phyloP scores from a whole-genome alignment of 2,329 filamentous ascomycete species.

The Scleromitrula shiraiana region DNA sequence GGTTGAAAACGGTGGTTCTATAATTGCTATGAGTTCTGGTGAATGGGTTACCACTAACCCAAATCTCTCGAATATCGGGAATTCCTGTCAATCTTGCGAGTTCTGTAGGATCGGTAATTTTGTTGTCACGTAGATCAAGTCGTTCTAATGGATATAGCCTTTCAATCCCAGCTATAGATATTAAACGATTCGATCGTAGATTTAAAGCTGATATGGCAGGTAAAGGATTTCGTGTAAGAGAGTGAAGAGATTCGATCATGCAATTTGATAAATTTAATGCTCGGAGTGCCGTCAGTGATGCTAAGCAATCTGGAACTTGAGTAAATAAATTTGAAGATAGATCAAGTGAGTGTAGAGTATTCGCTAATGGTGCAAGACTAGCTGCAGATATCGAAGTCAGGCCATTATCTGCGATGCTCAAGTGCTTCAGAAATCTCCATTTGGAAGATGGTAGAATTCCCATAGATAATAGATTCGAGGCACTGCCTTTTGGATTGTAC shows the following conservation, averaged over 20 bases:
- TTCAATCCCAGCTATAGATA: constrained; percentile 83
- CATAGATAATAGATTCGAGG: constrained; percentile 66
- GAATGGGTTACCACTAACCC: constrained; percentile 88
- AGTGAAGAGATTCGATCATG: constrained; percentile 94
- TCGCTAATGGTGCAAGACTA: constrained; percentile 74
- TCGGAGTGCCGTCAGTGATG: constrained; percentile 76
- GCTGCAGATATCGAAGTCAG: constrained; percentile 69
- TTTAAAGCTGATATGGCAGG: constrained; percentile 93
- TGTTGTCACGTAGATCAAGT: constrained; percentile 86
- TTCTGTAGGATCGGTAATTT: constrained; percentile 82
- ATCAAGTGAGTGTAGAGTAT: constrained; percentile 85
- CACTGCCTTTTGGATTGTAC: constrained; percentile 60
- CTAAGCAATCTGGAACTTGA: constrained; percentile 88
- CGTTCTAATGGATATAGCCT: constrained; percentile 81
- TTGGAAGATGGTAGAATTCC: constrained; percentile 74
- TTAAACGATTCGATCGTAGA: constrained; percentile 77
- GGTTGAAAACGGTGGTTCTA: constrained; percentile 86
- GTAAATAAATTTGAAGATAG: constrained; percentile 87
- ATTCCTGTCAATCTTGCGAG: constrained; percentile 82
- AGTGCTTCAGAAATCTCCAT: constrained; percentile 89
- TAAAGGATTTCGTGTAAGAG: constrained; percentile 74
- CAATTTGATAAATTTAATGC: constrained; percentile 91
- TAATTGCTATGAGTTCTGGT: constrained; percentile 80
- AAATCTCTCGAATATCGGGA: constrained; percentile 86
- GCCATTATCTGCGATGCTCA: constrained; percentile 86